Evolutionary conservation across 2,329 filamentous ascomycete genomes (phyloP), one percentile per base, ranked within the genome.

Genomic region (Aspergillus alliaceus): DNA sequence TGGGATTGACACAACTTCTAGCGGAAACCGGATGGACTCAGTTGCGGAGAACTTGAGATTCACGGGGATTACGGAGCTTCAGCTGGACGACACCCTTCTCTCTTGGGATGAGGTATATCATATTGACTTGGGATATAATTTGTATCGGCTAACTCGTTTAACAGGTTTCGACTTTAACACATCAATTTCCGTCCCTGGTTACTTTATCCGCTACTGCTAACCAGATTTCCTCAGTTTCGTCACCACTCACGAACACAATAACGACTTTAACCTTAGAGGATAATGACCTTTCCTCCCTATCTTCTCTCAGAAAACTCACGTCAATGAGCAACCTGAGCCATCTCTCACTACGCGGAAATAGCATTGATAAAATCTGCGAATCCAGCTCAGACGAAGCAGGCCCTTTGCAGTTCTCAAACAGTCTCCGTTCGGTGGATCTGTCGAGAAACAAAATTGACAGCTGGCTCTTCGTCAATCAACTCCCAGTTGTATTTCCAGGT

Each of bases 391-490:
- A 72, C 14, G 60, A 71, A 44, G 40, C 40, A 8, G 64, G 68
- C 6, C 56, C 72, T 1, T 76, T 85, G 4, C 66, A 80, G 7
- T 88, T 90, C 65, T 71, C 84, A 3, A 44, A 72, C 0, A 81
- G 72, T 1, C 69, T 91, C 6, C 80, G 81, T 44, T 89, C 89
- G 59, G 75, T 93, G 15, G 90, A 93, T 69, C 71, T 93, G 18
- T 91, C 90, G 1, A 86, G 87, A 72, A 93, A 93, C 74, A 75
- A 80, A 15, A 81, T 93, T 29, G 71, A 80, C 15, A 81, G 82
- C 18, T 97, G 92, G 90, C 68, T 74, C 29, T 90, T 96, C 70
- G 80, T 96, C 62, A 87, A 96, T 66, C 71, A 79, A 5, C 81
- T 99, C 1, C 77, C 84, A 2, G 67, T 72, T 12, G 77, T 85